phyloP scores from a whole-genome alignment of 805 yeast genomes.

The Wickerhamomyces sydowiorum region DNA sequence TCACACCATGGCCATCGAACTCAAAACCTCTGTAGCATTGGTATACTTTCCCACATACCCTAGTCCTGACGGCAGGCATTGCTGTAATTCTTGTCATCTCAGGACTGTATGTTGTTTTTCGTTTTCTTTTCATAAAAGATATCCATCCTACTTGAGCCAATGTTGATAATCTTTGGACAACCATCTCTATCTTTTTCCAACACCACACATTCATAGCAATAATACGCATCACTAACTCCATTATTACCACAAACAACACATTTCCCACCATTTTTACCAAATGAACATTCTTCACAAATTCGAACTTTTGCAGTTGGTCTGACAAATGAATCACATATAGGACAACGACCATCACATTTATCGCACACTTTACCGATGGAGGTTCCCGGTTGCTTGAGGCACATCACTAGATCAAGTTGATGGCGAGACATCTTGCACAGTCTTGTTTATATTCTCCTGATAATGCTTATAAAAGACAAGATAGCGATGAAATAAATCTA shows the following conservation, averaged over 20 bases:
- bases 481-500: no score
- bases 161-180: constrained; percentile 77
- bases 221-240: constrained; percentile 68
- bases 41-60: no score
- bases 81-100: background rate
- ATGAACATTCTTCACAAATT: constrained; percentile 82
- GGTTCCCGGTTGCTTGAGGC: constrained; percentile 82
- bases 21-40: no score
- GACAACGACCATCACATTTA: constrained; percentile 89
- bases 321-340: constrained; percentile 82
- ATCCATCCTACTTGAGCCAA: constrained; percentile 74
- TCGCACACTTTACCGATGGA: constrained; percentile 67
- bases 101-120: constrained; percentile 16
- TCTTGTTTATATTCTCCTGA: no score
- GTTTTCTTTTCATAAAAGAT: constrained; percentile 53
- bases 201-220: constrained; percentile 80
- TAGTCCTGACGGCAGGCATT: no score
- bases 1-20: no score
- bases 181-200: constrained; percentile 85
- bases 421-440: constrained; percentile 82
- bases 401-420: constrained; percentile 77
- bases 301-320: constrained; percentile 61
- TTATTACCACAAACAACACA: constrained; percentile 76
- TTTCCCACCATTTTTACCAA: constrained; percentile 54
- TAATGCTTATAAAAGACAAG: no score